Conservation (phyloP, 2,329 filamentous ascomycete genomes). For the Fusarium albosuccineum region DNA sequence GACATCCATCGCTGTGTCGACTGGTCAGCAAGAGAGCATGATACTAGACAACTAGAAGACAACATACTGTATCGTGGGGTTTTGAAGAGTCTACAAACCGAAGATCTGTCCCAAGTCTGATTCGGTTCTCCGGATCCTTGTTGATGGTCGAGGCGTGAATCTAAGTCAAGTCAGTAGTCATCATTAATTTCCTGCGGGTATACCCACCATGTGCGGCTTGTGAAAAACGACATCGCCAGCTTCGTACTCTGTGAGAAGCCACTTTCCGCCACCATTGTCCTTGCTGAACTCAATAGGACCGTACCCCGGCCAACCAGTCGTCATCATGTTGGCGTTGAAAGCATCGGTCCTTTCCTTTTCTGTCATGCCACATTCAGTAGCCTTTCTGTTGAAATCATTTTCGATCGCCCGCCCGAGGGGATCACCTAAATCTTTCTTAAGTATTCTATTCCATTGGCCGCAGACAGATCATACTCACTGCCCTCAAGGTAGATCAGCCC, state of each 20-base stretch:
- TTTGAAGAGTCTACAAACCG: constrained; percentile 31
- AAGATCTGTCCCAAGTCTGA: constrained; percentile 31
- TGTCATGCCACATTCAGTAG: constrained; percentile 57
- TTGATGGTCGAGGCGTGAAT: constrained; percentile 35
- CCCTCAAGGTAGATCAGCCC: constrained; percentile 31
- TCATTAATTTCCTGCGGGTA: fast-evolving
- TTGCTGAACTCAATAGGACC: constrained; percentile 56
- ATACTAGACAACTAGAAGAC: no score
- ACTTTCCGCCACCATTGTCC: constrained; percentile 43
- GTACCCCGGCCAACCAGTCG: constrained; percentile 65
- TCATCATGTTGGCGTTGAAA: constrained; percentile 72
- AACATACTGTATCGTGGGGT: constrained; percentile 24
- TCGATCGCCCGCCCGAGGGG: constrained; percentile 18
- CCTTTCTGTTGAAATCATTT: constrained; percentile 41
- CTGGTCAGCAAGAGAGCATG: not conserved
- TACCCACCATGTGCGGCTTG: constrained; percentile 41
- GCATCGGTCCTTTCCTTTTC: constrained; percentile 64
- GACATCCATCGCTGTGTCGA: constrained; percentile 13
- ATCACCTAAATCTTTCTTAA: constrained; percentile 11
- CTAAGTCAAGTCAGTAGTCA: not conserved
- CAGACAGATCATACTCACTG: constrained; percentile 8
- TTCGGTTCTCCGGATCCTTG: constrained; percentile 21
- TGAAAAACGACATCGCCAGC: constrained; percentile 58
- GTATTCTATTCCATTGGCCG: not conserved
- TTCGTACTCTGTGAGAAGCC: constrained; percentile 55